Base-by-base conservation (phyloP, 2,329 filamentous ascomycete species). In the Emydomyces testavorans region DNA sequence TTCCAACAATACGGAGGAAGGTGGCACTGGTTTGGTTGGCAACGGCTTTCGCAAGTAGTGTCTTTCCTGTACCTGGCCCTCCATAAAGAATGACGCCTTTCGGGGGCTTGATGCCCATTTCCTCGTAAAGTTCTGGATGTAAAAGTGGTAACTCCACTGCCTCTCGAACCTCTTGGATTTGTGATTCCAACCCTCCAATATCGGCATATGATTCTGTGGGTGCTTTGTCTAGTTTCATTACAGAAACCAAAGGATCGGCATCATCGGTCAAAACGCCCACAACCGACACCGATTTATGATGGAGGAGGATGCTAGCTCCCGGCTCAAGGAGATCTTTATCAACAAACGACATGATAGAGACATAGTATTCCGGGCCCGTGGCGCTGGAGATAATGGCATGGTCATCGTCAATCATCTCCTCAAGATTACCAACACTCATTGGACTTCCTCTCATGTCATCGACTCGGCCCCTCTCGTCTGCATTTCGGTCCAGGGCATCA, bases 301-400 rank as follows among this genome's bases (percentile, higher is more conserved):
- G 92, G 50, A 98, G 74, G 41, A 98, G 73, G 41, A 98, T 92
- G 59, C 88, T 95, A 15, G 92, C 88, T 52, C 93, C 93, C 1
- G 92, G 92, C 69, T 98, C 92, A 36, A 98, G 77, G 3, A 98
- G 79, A 62, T 98, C 92, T 71, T 98, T 98, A 75, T 98, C 92
- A 56, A 98, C 92, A 61, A 98, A 98, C 48, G 90, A 95, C 92
- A 96, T 96, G 77, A 98, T 98, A 58, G 89, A 95, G 56, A 98
- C 92, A 66, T 96, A 98, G 76, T 94, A 98, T 67, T 98, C 92
- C 1, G 92, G 92, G 0, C 92, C 92, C 5, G 92, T 96, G 0
- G 92, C 93, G 65, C 88, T 94, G 15, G 89, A 95, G 29, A 98
- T 92, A 62, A 98, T 98, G 53, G 92, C 92, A 62, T 98, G 92